phyloP scores from a whole-genome alignment of 2,329 filamentous ascomycete genomes.

The Pestalotiopsis sp. region DNA sequence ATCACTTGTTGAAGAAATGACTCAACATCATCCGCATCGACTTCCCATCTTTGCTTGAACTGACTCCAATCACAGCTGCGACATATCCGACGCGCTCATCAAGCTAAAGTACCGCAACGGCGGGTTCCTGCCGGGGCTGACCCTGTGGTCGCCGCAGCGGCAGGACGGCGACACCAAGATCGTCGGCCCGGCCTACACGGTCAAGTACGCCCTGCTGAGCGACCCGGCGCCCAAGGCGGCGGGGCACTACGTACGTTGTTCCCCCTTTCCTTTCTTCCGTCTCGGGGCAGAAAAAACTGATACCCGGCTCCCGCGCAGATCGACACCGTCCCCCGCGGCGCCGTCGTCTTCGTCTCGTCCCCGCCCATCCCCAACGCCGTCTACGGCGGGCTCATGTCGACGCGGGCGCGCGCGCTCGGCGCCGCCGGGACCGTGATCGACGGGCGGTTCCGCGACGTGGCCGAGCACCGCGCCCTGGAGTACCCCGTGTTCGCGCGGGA shows the following conservation, averaged over 20 bases:
- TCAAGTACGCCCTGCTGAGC: conserved; percentile 50
- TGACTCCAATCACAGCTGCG: conserved; percentile 36
- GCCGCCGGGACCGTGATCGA: conserved; percentile 54
- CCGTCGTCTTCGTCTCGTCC: conserved; percentile 53
- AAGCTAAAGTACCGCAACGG: conserved; percentile 52
- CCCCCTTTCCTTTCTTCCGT: background rate
- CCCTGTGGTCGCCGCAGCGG: conserved; percentile 55
- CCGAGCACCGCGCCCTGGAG: conserved; percentile 52
- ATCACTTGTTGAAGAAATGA: background rate
- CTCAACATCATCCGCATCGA: no score
- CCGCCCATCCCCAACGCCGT: conserved; percentile 52
- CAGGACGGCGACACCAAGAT: conserved; percentile 55
- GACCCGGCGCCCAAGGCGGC: conserved; percentile 47
- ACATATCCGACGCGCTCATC: conserved; percentile 54
- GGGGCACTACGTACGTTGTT: conserved; percentile 46
- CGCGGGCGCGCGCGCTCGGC: conserved; percentile 44
- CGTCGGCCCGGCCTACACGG: conserved; percentile 57
- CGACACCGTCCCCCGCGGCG: conserved; percentile 47
- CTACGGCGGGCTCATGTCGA: conserved; percentile 58
- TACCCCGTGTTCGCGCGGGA: conserved; percentile 50
- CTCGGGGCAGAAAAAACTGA: background rate
- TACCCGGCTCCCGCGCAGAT: conserved; percentile 37
- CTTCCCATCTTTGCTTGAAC: no score
- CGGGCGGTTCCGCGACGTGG: conserved; percentile 53
- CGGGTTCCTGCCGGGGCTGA: conserved; percentile 56